Evolutionary conservation across 2,329 filamentous ascomycete genomes (phyloP), one percentile per base, ranked within the genome.

Genomic region (Pseudocercospora vitis): DNA sequence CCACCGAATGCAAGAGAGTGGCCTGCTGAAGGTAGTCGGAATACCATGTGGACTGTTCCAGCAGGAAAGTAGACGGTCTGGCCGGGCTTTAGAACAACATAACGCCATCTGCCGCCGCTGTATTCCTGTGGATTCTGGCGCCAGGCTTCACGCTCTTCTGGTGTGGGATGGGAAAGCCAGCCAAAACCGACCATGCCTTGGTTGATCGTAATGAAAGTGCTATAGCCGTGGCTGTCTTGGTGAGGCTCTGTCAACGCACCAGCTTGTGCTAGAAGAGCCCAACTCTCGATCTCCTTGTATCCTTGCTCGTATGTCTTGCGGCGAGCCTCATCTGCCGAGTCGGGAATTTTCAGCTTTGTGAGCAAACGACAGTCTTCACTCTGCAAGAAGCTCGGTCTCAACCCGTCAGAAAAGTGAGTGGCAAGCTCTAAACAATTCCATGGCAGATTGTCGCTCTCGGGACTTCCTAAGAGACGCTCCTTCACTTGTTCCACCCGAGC

Each of bases 251-350:
- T 70, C 18, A 69, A 46, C 7, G 66, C 66, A n/a, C 67, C 66
- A 11, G 63, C 62, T 55, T 70, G 62, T 2, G 66, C 67, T n/a
- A 67, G 48, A 3, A 70, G 53, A 1, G 64, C 62, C 67, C 67
- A 70, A 42, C 66, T 68, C 62, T 70, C 67, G 46, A 69, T 64
- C 42, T 70, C 67, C 33, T 67, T 68, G 58, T 63, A 70, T 4
- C 66, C 67, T n/a, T 52, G 53, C 4, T 54, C 52, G 37, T 64
- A 68, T 21, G 63, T 62, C 11, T 59, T 58, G 4, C 67, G 62
- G n/a, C 60, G 62, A 9, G 63, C 63, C 18, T 59, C 55, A 39
- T 65, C 61, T n/a, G 40, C 58, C 12, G 37, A 37, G 14, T 51
- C 52, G 7, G 64, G 64, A 24, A 67, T 60, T 53, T 70, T 70